A percentile compares a stretch with the other conserved stretches of the same genome.
Evolutionary conservation across 768 basidiomycete species (phyloP).

Genomic region (Mycena leptocephala): DNA sequence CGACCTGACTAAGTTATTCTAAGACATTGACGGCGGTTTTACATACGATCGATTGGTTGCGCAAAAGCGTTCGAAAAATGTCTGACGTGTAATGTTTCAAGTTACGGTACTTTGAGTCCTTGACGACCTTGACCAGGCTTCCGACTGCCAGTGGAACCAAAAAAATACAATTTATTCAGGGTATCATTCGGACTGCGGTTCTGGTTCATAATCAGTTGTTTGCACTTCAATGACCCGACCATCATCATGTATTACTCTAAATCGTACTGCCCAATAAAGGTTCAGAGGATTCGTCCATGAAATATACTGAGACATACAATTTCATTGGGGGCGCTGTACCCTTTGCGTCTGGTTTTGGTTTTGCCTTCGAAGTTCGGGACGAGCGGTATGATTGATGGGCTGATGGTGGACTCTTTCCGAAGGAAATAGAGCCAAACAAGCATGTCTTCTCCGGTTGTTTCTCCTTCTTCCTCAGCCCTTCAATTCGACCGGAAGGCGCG

Average conservation of each 20-base stretch:
- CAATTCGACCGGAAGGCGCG: conserved; percentile 37
- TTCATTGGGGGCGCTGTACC: conserved; percentile 78
- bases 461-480: conserved; percentile 24
- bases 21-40: too few relatives aligned
- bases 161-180: conserved; percentile 2
- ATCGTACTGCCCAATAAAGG: conserved; percentile 64
- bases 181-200: not conserved
- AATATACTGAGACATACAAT: conserved; percentile 65
- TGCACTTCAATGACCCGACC: conserved; percentile 59
- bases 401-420: not conserved
- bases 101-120: too few relatives aligned
- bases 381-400: too few relatives aligned
- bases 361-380: too few relatives aligned
- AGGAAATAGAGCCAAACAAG: not conserved
- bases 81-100: too few relatives aligned
- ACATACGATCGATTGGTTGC: too few relatives aligned
- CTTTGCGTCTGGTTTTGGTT: too few relatives aligned
- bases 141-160: too few relatives aligned
- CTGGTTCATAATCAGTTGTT: not conserved
- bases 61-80: too few relatives aligned
- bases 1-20: too few relatives aligned
- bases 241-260: conserved; percentile 78
- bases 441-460: conserved; percentile 32
- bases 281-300: conserved; percentile 2
- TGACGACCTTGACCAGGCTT: too few relatives aligned